Evolutionary conservation across 176 grass and related monocot species (phyloP).

Genomic region (Secale cereale): DNA sequence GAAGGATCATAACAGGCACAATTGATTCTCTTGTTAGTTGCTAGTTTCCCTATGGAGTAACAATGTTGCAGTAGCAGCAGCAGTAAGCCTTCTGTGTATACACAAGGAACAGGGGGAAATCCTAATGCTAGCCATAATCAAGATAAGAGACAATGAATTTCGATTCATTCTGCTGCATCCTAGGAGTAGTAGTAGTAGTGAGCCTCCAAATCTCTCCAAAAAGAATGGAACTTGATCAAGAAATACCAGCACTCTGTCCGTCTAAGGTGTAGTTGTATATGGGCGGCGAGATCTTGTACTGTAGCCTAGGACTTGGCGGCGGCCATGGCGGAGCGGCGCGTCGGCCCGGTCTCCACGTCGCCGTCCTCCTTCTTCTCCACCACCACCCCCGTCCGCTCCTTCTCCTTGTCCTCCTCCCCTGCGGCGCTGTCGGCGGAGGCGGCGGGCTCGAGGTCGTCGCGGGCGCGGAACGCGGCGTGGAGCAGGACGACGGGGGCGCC

Average conservation of each 20-base stretch:
- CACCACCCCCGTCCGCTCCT: constrained; percentile 17
- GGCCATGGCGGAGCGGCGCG: not conserved
- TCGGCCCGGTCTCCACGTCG: constrained; percentile 25
- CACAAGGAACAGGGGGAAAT: not conserved
- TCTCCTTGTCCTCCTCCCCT: not conserved
- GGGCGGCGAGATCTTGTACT: not conserved
- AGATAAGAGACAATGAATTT: not conserved
- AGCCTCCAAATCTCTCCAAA: not conserved
- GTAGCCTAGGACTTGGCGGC: not conserved
- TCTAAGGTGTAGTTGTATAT: not conserved
- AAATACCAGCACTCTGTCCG: not conserved
- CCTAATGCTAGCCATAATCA: not conserved
- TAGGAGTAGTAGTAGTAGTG: not conserved
- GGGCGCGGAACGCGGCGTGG: constrained; percentile 53
- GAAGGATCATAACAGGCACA: not conserved
- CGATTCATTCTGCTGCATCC: not conserved
- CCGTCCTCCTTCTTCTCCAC: constrained; percentile 63
- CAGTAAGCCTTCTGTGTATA: not conserved
- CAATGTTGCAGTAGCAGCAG: not conserved
- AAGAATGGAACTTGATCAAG: not conserved
- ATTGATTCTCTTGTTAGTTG: not conserved
- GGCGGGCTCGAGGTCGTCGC: constrained; percentile 45
- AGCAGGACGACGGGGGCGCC: constrained; percentile 33
- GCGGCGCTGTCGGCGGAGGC: not conserved
- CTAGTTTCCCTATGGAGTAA: not conserved